Base-by-base conservation (phyloP, 2,329 filamentous ascomycete species). In the Alternaria sp. region DNA sequence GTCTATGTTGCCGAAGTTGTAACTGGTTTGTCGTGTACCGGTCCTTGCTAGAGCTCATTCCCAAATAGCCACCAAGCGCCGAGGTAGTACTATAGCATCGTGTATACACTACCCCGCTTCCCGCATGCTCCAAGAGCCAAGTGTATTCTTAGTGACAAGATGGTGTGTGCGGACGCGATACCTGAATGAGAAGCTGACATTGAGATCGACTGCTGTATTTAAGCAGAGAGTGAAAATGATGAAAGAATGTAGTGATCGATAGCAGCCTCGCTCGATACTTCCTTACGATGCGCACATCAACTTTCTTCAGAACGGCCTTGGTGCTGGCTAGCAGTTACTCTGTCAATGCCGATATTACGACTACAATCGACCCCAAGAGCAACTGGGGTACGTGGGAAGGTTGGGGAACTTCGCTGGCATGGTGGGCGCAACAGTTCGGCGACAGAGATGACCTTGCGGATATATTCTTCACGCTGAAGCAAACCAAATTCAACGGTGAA, bases 361-460 rank as follows among this genome's bases (percentile, higher is more conserved):
- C 43, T 3, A 61, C 54, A 2, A 58, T 61, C 11, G 25, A 61
- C n/a, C 28, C 59, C 14, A 61, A 58, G 9, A 54, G 54, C 8
- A 58, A 61, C 18, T 61, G 59, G 59, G 59, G 59, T 14, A 58
- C 27, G 4, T 61, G 59, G 59, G 59, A 61, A 36, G 59, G 59
- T 18, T 61, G 59, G 59, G 59, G 59, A 9, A 61, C 59, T 7
- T 58, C 54, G 27, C 38, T 61, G 43, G 59, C 59, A 27, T 61
- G 59, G 59, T 61, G 59, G 59, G 59, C 59, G 12, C 54, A 61
- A 36, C 48, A 53, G 5, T 61, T 61, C 16, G 59, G 59, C 7
- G 27, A 45, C 27, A 28, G 59, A 32, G 54, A 61, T n/a, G 59
- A 61, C 16, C n/a, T 61, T 3, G 59, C 59, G n/a, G 59, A 61